Evolutionary conservation across 495 filamentous ascomycete species (phyloP).

Genomic region (Trichoderma parareesei): DNA sequence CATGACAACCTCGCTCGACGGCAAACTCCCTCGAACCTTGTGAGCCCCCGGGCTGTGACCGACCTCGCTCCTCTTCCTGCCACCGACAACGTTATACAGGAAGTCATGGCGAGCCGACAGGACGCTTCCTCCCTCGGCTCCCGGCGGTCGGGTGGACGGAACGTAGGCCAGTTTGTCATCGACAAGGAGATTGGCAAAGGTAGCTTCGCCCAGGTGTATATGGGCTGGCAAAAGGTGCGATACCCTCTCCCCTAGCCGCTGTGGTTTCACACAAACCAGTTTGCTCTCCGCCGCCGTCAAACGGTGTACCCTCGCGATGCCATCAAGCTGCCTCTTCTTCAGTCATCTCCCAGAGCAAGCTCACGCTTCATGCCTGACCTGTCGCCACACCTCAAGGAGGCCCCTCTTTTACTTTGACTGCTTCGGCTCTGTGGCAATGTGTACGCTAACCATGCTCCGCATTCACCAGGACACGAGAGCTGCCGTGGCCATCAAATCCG

Average conservation of each 20-base stretch:
- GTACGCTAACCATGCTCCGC: slow-evolving; percentile 31
- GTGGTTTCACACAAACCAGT: background rate
- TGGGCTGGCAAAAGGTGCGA: slow-evolving; percentile 76
- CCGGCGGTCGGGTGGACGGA: slow-evolving; percentile 30
- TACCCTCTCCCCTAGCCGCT: slow-evolving; percentile 4
- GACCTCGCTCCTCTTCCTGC: slow-evolving; percentile 30
- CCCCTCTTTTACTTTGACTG: background rate
- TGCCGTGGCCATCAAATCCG: slow-evolving; percentile 90
- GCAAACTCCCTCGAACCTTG: slow-evolving; percentile 33
- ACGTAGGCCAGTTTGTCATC: slow-evolving; percentile 68
- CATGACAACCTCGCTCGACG: slow-evolving; percentile 37
- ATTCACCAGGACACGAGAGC: slow-evolving; percentile 46
- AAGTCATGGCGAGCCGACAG: slow-evolving; percentile 38
- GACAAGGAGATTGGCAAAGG: slow-evolving; percentile 85
- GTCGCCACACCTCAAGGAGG: too few species aligned
- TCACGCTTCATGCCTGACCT: too few species aligned
- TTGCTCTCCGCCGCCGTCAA: background rate
- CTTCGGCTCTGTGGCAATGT: background rate
- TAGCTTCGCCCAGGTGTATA: slow-evolving; percentile 91
- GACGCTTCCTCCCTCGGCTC: slow-evolving; percentile 24
- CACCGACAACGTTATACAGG: slow-evolving; percentile 33
- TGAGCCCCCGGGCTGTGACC: slow-evolving; percentile 38
- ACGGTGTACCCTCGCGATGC: background rate
- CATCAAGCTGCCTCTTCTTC: background rate
- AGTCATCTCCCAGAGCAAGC: background rate